Evolutionary conservation across 2,329 filamentous ascomycete species (phyloP), one percentile per base, ranked within the genome.

Genomic region (Aspergillus sp.): DNA sequence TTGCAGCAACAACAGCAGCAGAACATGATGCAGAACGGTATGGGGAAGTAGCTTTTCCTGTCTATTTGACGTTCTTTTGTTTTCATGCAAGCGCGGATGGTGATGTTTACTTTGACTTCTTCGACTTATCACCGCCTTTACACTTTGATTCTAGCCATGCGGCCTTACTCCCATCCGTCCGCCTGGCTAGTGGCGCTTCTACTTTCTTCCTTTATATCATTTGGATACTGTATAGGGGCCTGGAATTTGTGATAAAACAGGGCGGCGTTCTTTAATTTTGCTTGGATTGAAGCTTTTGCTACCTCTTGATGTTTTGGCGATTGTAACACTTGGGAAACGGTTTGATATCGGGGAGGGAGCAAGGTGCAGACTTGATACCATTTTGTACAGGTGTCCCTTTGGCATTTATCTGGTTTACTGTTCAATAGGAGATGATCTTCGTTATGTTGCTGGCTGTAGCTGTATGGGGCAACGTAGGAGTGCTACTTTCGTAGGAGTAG

Each of bases 11-110:
- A 71, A 53, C 69, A 71, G 54, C 68, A 71, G 19, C 70, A 72
- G 54, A 72, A 70, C 42, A 73, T 74, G 68, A 74, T 74, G 71
- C 68, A 71, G 34, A 72, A 71, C 52, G 70, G 67, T 21, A 70
- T 71, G 64, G 70, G 68, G 4, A 71, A 68, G 49, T 71, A 60
- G 61, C 40, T 34, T 25, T 20, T 36, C 10, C 36, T n/a, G n/a
- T 6, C 2, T 13, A 32, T 17, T 29, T 16, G 13, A 41, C 16
- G 5, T 36, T 31, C 19, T 42, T 19, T 36, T 6, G 5, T 29
- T 16, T 44, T 48, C 36, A 40, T 17, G 16, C 16, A 20, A 7
- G 40, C 40, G 16, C 20, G 19, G 19, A 13, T 42, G 40, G 40
- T 42, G 32, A 32, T 41, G 21, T 44, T 47, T 21, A 2, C 40